These are phyloP conservation scores for Paramecium tetraurelia DNA, from an alignment of 73 alveolate species.

Conservation along the genomic window DNA sequence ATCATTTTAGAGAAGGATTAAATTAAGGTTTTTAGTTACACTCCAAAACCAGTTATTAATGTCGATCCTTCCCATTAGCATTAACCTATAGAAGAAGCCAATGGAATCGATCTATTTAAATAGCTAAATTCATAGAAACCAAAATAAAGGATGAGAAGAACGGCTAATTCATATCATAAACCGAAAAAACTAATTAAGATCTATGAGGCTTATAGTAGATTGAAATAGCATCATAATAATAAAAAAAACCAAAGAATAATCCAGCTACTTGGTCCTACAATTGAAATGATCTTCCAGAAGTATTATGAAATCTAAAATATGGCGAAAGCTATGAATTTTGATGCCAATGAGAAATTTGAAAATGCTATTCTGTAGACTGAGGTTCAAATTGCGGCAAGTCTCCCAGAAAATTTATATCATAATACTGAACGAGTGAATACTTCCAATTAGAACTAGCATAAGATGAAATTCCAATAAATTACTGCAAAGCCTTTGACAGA, in stretches of 20 bases:
- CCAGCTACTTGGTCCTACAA: not conserved
- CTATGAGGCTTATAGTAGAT: not conserved
- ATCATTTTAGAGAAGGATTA: not conserved
- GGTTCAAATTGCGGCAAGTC: not conserved
- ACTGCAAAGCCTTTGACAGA: not conserved
- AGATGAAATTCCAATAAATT: not conserved
- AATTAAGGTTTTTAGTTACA: not conserved
- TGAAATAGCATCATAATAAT: not conserved
- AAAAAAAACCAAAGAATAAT: not conserved
- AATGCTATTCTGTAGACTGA: not conserved
- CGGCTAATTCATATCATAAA: not conserved
- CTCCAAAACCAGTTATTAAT: constrained; percentile 10
- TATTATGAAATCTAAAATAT: not conserved
- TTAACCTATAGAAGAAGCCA: not conserved
- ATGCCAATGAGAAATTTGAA: not conserved
- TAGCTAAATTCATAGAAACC: not conserved
- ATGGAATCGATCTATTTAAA: not conserved
- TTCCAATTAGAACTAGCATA: not conserved
- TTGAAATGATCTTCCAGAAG: not conserved
- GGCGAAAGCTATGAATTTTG: not conserved
- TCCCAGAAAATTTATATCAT: not conserved
- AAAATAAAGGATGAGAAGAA: not conserved
- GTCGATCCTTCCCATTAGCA: not conserved
- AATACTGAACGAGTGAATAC: not conserved
- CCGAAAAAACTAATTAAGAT: not conserved